Conservation (phyloP, 768 basidiomycete species). For the Kwoniella botswanensis region DNA sequence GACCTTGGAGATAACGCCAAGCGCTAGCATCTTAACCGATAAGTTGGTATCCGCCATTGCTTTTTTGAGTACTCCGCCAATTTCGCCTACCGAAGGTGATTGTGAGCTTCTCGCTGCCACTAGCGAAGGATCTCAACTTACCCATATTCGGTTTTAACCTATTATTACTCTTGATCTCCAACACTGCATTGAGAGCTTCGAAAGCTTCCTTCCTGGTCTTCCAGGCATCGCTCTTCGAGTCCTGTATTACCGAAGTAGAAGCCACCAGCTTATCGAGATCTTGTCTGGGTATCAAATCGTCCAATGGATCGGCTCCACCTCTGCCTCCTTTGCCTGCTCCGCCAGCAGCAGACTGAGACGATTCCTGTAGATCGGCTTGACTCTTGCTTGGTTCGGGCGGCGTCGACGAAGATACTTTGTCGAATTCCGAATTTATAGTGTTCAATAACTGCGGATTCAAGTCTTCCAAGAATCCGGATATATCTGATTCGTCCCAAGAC, state of each 20-base stretch:
- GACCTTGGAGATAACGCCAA: slow-evolving; percentile 87
- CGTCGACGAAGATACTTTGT: slow-evolving; percentile 78
- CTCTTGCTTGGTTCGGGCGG: slow-evolving; percentile 78
- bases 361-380: slow-evolving; percentile 71
- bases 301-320: slow-evolving; percentile 71
- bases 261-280: slow-evolving; percentile 86
- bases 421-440: slow-evolving; percentile 90
- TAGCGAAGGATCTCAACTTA: slow-evolving; percentile 55
- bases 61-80: slow-evolving; percentile 82
- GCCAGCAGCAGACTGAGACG: slow-evolving; percentile 61
- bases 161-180: slow-evolving; percentile 91
- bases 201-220: slow-evolving; percentile 95
- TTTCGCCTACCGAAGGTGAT: slow-evolving; percentile 69
- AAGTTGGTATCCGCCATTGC: slow-evolving; percentile 92
- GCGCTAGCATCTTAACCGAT: slow-evolving; percentile 83
- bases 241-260: slow-evolving; percentile 78
- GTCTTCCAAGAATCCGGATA: slow-evolving; percentile 91
- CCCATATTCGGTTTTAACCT: slow-evolving; percentile 89
- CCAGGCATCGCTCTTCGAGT: slow-evolving; percentile 92
- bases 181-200: slow-evolving; percentile 76
- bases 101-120: too few relatives aligned
- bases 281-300: slow-evolving; percentile 92
- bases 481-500: slow-evolving; percentile 62
- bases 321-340: slow-evolving; percentile 60
- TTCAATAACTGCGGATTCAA: slow-evolving; percentile 89